These are phyloP conservation scores for Orychophragmus violaceus DNA, from an alignment of 345 rosid species.

Conservation along the genomic window DNA sequence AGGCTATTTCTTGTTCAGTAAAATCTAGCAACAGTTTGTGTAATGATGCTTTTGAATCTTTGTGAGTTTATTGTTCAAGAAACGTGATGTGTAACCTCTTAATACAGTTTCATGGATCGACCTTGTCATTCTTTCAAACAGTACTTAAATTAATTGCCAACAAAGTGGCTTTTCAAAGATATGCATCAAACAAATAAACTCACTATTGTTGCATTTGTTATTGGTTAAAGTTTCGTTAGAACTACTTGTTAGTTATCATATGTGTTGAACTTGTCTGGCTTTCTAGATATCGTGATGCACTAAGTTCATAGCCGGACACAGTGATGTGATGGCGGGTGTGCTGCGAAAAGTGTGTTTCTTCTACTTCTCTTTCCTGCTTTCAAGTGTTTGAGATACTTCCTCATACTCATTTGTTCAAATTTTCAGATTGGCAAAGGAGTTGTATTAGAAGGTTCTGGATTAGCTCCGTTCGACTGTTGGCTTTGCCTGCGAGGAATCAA, in stretches of 20 bases:
- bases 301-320: conserved; percentile 87
- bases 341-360: conserved; percentile 70
- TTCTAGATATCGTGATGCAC: conserved; percentile 96
- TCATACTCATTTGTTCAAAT: not conserved
- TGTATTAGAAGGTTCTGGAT: conserved; percentile 89
- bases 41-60: conserved; percentile 11
- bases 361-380: not conserved
- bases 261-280: not conserved
- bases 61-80: not conserved
- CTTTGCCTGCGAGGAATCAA: conserved; percentile 84
- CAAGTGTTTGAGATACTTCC: not conserved
- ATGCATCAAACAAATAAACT: no score
- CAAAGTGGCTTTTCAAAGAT: not conserved
- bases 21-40: not conserved
- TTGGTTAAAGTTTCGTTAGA: no score
- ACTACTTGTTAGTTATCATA: conserved; percentile 9
- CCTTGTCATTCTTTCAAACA: not conserved
- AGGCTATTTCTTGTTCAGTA: conserved; percentile 89
- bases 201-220: no score
- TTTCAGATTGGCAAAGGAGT: conserved; percentile 67
- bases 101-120: not conserved
- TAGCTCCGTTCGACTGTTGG: conserved; percentile 98
- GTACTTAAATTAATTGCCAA: not conserved
- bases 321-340: conserved; percentile 96
- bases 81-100: no score